phyloP scores from a whole-genome alignment of 1,284 basidiomycete species.

The Anthracocystis panici-leucophaei region DNA sequence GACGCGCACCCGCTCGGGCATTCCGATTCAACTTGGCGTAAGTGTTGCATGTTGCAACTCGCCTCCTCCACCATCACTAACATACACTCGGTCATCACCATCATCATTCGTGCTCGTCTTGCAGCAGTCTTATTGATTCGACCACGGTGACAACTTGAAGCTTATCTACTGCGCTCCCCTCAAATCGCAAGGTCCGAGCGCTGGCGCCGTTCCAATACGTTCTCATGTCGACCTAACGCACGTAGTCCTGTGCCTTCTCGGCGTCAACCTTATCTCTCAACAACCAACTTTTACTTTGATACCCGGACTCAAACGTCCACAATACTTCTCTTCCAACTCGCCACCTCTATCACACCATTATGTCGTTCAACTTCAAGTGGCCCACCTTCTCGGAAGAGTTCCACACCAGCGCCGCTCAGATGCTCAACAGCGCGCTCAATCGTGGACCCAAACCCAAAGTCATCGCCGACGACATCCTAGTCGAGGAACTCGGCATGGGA shows the following conservation, averaged over 20 bases:
- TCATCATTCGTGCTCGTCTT: not conserved
- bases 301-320: conserved; percentile 2
- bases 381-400: conserved; percentile 79
- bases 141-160: not conserved
- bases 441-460: conserved; percentile 83
- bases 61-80: not conserved
- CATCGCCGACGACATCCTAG: conserved; percentile 96
- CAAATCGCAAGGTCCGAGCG: conserved; percentile 17
- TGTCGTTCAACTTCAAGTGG: conserved; percentile 99
- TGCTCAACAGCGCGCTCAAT: conserved; percentile 71
- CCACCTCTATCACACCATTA: conserved; percentile 67
- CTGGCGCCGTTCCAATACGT: conserved; percentile 24
- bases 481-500: conserved; percentile 97
- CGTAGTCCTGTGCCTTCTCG: conserved; percentile 15
- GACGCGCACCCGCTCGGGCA: not conserved
- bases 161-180: not conserved
- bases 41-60: conserved; percentile 11
- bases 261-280: conserved; percentile 1
- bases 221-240: conserved; percentile 23
- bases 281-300: not conserved
- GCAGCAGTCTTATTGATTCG: not conserved
- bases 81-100: not conserved
- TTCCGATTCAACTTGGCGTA: conserved; percentile 3
- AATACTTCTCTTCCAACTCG: not conserved
- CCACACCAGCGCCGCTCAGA: conserved; percentile 71